Conservation (phyloP, 441 rosid genomes). For the Jatropha multifida region DNA sequence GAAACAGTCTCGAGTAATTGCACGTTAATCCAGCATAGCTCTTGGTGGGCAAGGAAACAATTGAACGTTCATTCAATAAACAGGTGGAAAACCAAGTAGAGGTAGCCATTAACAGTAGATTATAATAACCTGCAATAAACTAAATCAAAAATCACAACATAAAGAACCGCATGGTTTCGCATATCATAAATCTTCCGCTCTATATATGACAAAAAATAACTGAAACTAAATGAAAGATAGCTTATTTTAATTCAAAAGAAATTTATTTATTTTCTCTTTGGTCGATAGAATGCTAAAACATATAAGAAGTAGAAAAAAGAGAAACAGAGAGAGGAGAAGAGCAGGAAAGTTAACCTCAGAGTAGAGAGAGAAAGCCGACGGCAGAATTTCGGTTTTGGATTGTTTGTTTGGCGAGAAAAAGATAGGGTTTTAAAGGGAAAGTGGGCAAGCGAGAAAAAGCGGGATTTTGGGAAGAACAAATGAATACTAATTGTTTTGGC, state of each 20-base stretch:
- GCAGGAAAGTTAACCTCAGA: neutral
- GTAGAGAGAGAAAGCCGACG: neutral
- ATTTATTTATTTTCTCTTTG: neutral
- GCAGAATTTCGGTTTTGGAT: neutral
- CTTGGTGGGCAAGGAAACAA: slow-evolving; percentile 27
- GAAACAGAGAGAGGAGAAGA: neutral
- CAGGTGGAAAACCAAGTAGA: slow-evolving; percentile 39
- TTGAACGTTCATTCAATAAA: slow-evolving; percentile 25
- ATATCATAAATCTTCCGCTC: neutral
- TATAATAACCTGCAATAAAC: neutral
- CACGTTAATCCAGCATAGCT: slow-evolving; percentile 25
- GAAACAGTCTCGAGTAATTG: slow-evolving; percentile 20
- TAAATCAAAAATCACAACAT: neutral
- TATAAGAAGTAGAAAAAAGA: neutral
- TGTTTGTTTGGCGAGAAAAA: slow-evolving; percentile 6
- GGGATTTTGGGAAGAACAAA: neutral
- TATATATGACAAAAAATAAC: neutral
- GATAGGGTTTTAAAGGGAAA: slow-evolving; percentile 3
- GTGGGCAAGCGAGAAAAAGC: neutral
- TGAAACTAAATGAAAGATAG: neutral
- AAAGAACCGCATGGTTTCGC: neutral
- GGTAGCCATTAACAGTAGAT: slow-evolving; percentile 26
- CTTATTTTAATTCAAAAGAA: neutral
- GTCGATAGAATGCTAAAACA: neutral
- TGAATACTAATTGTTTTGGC: neutral